Percentiles rank a stretch among this genome's conserved stretches.
These are phyloP conservation scores for Botrytis aclada DNA, from an alignment of 2,329 filamentous ascomycete genomes.

Conservation along the genomic window DNA sequence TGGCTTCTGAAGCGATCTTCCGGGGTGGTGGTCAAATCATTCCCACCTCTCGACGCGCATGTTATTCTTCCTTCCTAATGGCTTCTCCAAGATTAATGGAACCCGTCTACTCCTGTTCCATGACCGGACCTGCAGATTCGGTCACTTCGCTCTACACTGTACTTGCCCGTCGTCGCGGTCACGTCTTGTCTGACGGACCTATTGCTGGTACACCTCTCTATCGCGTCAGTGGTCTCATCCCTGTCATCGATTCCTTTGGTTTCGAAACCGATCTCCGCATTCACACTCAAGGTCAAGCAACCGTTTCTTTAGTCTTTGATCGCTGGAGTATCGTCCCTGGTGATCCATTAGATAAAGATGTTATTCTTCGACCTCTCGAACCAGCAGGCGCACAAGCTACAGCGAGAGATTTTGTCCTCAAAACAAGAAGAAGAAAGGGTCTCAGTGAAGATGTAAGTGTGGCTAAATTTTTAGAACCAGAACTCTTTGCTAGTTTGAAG, in stretches of 20 bases:
- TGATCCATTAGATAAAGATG: constrained; percentile 86
- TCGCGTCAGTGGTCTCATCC: constrained; percentile 83
- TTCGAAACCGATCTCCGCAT: constrained; percentile 97
- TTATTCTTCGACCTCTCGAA: constrained; percentile 79
- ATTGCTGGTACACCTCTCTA: constrained; percentile 94
- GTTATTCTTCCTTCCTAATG: constrained; percentile 97
- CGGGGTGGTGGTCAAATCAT: constrained; percentile 96
- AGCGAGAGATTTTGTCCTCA: constrained; percentile 92
- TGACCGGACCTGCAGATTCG: constrained; percentile 87
- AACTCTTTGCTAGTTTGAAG: constrained; percentile 83
- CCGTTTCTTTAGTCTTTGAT: constrained; percentile 89
- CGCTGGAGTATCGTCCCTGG: constrained; percentile 95
- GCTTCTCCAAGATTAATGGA: constrained; percentile 96
- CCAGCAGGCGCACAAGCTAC: constrained; percentile 85
- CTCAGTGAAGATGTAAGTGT: constrained; percentile 93
- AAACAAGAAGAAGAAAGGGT: constrained; percentile 90
- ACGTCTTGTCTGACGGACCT: constrained; percentile 90
- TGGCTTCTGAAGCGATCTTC: constrained; percentile 89
- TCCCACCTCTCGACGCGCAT: constrained; percentile 85
- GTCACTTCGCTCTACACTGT: constrained; percentile 90
- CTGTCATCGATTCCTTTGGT: constrained; percentile 95
- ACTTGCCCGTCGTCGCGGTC: constrained; percentile 80
- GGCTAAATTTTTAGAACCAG: constrained; percentile 92
- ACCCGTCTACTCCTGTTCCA: constrained; percentile 86
- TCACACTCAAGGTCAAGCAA: constrained; percentile 89